These are phyloP conservation scores for Aspergillus nomiae DNA, from an alignment of 2,329 filamentous ascomycete species.

Conservation along the genomic window DNA sequence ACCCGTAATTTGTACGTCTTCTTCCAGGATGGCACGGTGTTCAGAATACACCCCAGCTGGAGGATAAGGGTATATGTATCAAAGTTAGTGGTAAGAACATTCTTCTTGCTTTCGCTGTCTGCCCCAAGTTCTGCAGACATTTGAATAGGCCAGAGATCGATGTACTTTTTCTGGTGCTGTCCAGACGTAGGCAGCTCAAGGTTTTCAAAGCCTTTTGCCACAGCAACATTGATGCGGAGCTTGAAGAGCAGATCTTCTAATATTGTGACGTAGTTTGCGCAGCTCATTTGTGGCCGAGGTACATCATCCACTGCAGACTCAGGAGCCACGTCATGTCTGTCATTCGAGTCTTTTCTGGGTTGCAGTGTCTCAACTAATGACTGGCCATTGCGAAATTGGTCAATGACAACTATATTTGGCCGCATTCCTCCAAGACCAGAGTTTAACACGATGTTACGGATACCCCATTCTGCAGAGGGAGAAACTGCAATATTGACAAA, in stretches of 20 bases:
- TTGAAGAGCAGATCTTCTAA: constrained; percentile 78
- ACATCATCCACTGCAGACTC: constrained; percentile 64
- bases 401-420: constrained; percentile 81
- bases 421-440: constrained; percentile 85
- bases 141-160: constrained; percentile 90
- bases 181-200: constrained; percentile 70
- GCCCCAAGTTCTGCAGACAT: constrained; percentile 83
- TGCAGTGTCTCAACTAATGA: constrained; percentile 61
- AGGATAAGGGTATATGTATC: constrained; percentile 89
- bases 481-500: constrained; percentile 87
- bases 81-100: constrained; percentile 82
- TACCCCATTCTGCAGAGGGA: constrained; percentile 80
- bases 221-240: constrained; percentile 79
- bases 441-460: constrained; percentile 77
- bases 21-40: constrained; percentile 80
- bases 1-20: constrained; percentile 72
- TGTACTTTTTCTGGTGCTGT: constrained; percentile 69
- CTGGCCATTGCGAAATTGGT: constrained; percentile 67
- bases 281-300: constrained; percentile 68
- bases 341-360: constrained; percentile 26
- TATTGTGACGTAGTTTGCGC: constrained; percentile 76
- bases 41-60: constrained; percentile 80
- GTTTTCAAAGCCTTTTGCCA: constrained; percentile 77
- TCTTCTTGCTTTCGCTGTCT: constrained; percentile 63
- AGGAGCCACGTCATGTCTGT: constrained; percentile 22